Conservation (phyloP, 1,284 basidiomycete species). For the Entoloma clypeatum region DNA sequence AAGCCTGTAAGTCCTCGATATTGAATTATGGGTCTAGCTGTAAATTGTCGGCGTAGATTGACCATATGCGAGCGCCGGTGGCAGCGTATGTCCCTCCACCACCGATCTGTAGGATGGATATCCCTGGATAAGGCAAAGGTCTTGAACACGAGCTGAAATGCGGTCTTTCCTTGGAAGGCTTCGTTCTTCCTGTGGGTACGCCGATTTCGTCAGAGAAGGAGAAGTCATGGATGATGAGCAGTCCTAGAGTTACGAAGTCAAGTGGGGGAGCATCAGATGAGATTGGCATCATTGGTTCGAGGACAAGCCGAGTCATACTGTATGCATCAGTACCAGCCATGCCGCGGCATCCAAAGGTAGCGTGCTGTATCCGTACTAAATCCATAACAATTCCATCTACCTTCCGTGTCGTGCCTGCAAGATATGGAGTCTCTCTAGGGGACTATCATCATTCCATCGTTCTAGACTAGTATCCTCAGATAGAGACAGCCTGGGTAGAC, state of each 20-base stretch:
- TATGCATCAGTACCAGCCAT: too few species aligned
- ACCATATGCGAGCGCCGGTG: constrained; percentile 83
- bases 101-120: constrained; percentile 77
- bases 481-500: constrained; percentile 49
- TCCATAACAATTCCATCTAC: constrained; percentile 31
- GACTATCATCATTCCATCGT: constrained; percentile 70
- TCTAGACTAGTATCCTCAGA: constrained; percentile 32
- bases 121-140: constrained; percentile 2
- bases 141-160: constrained; percentile 8
- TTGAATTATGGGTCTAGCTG: neutral
- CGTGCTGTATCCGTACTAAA: too few species aligned
- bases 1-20: constrained; percentile 44
- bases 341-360: too few species aligned
- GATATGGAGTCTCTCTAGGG: constrained; percentile 51
- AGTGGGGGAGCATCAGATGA: constrained; percentile 10
- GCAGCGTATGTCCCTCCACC: constrained; percentile 83
- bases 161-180: constrained; percentile 49
- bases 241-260: constrained; percentile 66
- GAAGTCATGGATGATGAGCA: constrained; percentile 89
- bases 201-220: constrained; percentile 57
- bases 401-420: constrained; percentile 35
- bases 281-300: too few species aligned
- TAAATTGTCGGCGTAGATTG: too few species aligned
- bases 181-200: constrained; percentile 40
- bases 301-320: too few species aligned